A percentile compares a stretch with the other conserved stretches of the same genome.
Evolutionary conservation across 2,329 filamentous ascomycete genomes (phyloP).

Genomic region (Aspergillus sp.): DNA sequence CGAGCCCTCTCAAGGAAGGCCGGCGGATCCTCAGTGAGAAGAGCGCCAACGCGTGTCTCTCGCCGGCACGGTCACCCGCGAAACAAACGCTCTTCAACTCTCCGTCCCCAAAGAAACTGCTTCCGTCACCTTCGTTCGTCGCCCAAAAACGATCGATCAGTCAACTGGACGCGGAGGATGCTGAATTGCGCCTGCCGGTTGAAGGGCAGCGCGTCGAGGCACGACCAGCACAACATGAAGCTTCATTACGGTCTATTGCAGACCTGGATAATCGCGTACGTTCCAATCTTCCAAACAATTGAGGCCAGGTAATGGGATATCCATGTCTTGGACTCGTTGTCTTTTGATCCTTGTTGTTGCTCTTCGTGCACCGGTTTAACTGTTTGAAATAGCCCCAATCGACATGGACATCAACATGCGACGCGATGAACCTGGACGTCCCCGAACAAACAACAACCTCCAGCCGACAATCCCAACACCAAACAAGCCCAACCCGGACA

Average conservation of each 20-base stretch:
- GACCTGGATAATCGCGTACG: not conserved
- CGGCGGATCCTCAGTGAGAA: conserved; percentile 44
- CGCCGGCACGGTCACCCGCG: conserved; percentile 31
- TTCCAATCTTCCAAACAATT: not conserved
- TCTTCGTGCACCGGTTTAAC: not conserved
- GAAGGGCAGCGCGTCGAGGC: conserved; percentile 1
- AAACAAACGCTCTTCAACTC: conserved; percentile 28
- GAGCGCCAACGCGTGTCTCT: conserved; percentile 42
- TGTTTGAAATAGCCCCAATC: conserved; percentile 15
- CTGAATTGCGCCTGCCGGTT: not conserved
- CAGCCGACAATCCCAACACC: conserved; percentile 2
- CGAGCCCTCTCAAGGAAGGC: conserved; percentile 37
- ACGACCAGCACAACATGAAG: not conserved
- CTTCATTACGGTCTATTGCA: not conserved
- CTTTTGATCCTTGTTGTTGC: not conserved
- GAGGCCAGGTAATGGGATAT: not conserved
- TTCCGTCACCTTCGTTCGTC: conserved; percentile 34
- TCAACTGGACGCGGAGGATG: conserved; percentile 35
- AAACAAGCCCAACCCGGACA: conserved; percentile 2
- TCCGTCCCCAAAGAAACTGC: conserved; percentile 30
- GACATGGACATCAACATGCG: conserved; percentile 1
- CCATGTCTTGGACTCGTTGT: not conserved
- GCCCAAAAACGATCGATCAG: conserved; percentile 44
- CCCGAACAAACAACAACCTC: conserved; percentile 17
- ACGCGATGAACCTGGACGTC: conserved; percentile 19